A percentile compares a stretch with the other conserved stretches of the same genome.
Evolutionary conservation across 805 yeast genomes (phyloP).

Genomic region (Isabelozyma rhagii): DNA sequence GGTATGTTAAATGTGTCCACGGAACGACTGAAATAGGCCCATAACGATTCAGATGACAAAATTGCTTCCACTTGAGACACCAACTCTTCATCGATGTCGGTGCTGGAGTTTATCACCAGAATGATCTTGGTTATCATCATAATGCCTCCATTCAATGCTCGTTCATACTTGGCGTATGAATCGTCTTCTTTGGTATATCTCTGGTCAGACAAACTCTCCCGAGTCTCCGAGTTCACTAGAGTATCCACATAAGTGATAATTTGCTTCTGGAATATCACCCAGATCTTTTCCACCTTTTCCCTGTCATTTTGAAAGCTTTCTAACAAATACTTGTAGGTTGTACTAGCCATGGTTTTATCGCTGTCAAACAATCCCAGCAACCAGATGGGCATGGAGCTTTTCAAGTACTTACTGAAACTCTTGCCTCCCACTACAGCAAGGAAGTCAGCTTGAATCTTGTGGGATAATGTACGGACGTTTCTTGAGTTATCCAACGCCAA

Average conservation of each 20-base stretch:
- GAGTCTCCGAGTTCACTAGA: constrained; percentile 53
- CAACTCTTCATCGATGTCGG: constrained; percentile 6
- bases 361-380: constrained; percentile 67
- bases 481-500: constrained; percentile 70
- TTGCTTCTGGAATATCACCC: constrained; percentile 56
- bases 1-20: constrained; percentile 25
- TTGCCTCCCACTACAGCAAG: constrained; percentile 51
- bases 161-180: constrained; percentile 56
- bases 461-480: constrained; percentile 58
- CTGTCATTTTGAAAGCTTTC: constrained; percentile 55
- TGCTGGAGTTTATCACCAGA: constrained; percentile 13
- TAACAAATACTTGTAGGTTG: constrained; percentile 46
- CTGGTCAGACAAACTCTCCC: constrained; percentile 69
- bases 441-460: constrained; percentile 56
- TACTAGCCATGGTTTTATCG: constrained; percentile 57
- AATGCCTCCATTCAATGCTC: constrained; percentile 53
- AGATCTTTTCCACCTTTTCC: constrained; percentile 50
- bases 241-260: constrained; percentile 55
- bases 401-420: constrained; percentile 59
- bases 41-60: constrained; percentile 25
- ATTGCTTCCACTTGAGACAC: constrained; percentile 15
- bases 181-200: constrained; percentile 67
- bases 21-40: constrained; percentile 30
- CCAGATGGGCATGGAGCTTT: constrained; percentile 72
- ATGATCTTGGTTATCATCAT: constrained; percentile 41